Base-by-base conservation (phyloP, 257 asterid species). In the Solanum gracilifrons region DNA sequence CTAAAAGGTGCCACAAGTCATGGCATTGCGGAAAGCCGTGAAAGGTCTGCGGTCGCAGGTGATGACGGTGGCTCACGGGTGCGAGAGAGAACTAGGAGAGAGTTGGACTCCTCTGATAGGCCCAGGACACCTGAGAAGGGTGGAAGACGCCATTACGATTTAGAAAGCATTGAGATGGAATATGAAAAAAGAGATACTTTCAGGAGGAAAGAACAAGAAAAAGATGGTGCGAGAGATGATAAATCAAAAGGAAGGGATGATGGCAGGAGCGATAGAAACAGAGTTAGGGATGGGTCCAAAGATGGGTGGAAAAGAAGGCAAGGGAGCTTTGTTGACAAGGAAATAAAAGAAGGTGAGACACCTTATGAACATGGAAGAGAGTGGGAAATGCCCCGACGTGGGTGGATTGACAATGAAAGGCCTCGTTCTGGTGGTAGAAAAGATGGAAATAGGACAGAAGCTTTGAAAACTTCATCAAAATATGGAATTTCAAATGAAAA, bases 401-500 rank as follows among this genome's bases (percentile, higher is more conserved):
- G 95, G 76, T 96, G 98, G 92, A 87, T 89, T 87, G 98, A 96
- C 91, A 89, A 89, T 85, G 94, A 93, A 82, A 91, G 93, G 87
- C 91, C 88, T 64, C 98, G 99, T 60, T 84, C 92, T 73, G 93
- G 96, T 88, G 93, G 96, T 85, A 94, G 98, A 86, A 97, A 96
- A 91, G 99, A 97, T 87, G 98, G 99, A 87, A 94, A 29, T 91
- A 93, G 99, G 92, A 96, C 98, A 21, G 99, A 96, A 92, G 98
- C 98, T 83, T 96, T 95, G 92, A 97, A 95, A 90, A 94, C 98
- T 84, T 95, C 99, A 9, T 97, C 98, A 0, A 97, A 97, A 86
- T 97, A 95, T 89, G 99, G 99, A 88, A 96, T 94, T 89, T 94
- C 99, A 62, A 96, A 92, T 89, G 99, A 97, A 87, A 97, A 97